A percentile compares a stretch with the other conserved stretches of the same genome.
Evolutionary conservation across 2,329 filamentous ascomycete genomes (phyloP).

Genomic region (Epichloe gansuensis): DNA sequence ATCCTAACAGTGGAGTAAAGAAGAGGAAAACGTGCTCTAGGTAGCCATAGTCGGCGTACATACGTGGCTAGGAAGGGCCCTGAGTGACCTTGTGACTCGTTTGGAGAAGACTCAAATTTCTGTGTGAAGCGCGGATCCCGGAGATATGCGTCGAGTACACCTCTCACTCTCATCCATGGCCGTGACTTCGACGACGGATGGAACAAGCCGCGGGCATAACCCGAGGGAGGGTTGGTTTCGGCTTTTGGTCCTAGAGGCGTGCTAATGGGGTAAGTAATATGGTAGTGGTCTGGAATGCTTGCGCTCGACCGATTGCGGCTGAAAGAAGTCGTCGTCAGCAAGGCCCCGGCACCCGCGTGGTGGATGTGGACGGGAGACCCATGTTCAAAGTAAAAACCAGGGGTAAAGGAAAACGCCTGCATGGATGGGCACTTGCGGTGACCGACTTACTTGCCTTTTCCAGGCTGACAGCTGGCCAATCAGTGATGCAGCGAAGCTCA

Average conservation of each 20-base stretch:
- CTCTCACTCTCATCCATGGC: not conserved
- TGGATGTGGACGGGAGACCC: not conserved
- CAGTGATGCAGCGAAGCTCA: slow-evolving; percentile 1
- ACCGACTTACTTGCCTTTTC: not conserved
- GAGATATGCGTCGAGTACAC: not conserved
- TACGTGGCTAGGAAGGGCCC: slow-evolving; percentile 6
- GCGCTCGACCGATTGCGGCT: too few species aligned
- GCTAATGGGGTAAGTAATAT: not conserved
- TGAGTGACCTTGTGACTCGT: slow-evolving; percentile 7
- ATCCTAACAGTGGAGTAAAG: slow-evolving; percentile 16
- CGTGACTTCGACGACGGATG: not conserved
- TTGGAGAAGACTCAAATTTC: slow-evolving; percentile 11
- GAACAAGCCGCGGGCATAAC: not conserved
- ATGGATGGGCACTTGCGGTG: not conserved
- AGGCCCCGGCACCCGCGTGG: too few species aligned
- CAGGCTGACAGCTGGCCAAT: slow-evolving; percentile 1
- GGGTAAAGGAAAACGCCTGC: too few species aligned
- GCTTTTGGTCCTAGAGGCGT: not conserved
- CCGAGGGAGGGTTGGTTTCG: not conserved
- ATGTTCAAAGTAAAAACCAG: too few species aligned
- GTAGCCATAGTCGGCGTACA: slow-evolving; percentile 17
- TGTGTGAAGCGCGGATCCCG: slow-evolving; percentile 12
- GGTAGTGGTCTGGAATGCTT: too few species aligned
- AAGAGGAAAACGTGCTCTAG: slow-evolving; percentile 18
- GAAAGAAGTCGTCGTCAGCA: too few species aligned